phyloP scores from a whole-genome alignment of 2,329 filamentous ascomycete genomes.

The Aspergillus udagawae region DNA sequence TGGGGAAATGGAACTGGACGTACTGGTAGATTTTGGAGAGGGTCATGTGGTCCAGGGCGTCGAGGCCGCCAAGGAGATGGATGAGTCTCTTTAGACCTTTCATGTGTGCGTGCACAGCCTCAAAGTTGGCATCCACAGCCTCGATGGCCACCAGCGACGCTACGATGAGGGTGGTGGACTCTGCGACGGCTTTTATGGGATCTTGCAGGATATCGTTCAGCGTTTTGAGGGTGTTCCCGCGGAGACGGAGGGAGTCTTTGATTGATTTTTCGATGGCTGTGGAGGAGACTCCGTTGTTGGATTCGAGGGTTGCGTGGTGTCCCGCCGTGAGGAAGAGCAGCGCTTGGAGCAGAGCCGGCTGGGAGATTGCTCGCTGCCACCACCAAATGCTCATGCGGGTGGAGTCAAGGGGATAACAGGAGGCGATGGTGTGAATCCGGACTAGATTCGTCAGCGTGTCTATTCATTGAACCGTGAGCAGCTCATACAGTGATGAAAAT shows the following conservation, averaged over 20 bases:
- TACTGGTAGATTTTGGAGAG: constrained; percentile 17
- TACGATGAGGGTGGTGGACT: constrained; percentile 14
- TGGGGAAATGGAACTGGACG: neutral
- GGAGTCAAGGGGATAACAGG: constrained; percentile 17
- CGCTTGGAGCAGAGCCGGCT: constrained; percentile 16
- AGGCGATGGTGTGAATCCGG: constrained; percentile 11
- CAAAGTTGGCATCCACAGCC: constrained; percentile 14
- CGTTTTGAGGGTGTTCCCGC: constrained; percentile 13
- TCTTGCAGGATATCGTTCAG: constrained; percentile 12
- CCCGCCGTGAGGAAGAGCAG: constrained; percentile 15
- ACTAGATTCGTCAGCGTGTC: constrained; percentile 1
- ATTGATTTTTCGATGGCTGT: constrained; percentile 8
- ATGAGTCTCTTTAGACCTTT: constrained; percentile 13
- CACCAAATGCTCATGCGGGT: constrained; percentile 15
- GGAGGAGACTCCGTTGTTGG: constrained; percentile 8
- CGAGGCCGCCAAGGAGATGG: constrained; percentile 11
- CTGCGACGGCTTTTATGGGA: constrained; percentile 10
- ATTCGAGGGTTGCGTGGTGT: constrained; percentile 14
- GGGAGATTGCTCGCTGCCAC: constrained; percentile 12
- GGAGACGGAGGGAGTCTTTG: constrained; percentile 13
- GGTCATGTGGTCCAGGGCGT: constrained; percentile 12
- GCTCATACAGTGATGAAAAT: constrained; percentile 18
- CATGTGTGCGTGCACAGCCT: constrained; percentile 12
- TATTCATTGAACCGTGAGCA: neutral
- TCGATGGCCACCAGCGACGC: constrained; percentile 13